Evolutionary conservation across 2,329 filamentous ascomycete genomes (phyloP).

Genomic region (Diaporthe eres): DNA sequence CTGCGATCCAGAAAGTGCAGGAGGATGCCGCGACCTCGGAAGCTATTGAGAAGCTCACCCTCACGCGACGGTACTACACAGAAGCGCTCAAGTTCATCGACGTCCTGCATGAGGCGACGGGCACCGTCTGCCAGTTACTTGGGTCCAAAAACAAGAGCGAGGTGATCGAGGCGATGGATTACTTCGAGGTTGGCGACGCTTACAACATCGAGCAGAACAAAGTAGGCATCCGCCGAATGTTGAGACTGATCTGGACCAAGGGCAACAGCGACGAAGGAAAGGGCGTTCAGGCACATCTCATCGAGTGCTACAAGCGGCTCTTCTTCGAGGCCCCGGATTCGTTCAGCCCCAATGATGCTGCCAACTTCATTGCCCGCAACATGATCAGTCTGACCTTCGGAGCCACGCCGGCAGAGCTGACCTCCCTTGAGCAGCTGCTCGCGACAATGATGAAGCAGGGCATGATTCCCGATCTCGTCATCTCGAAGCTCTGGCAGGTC

Average conservation of each 20-base stretch:
- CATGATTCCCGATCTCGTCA: conserved; percentile 85
- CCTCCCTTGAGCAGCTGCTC: conserved; percentile 92
- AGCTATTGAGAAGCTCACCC: conserved; percentile 86
- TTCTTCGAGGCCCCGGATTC: conserved; percentile 96
- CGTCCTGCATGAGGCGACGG: conserved; percentile 86
- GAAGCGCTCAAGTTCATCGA: conserved; percentile 96
- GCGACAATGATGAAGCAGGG: conserved; percentile 98
- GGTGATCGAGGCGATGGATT: conserved; percentile 99
- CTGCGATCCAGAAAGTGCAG: conserved; percentile 82
- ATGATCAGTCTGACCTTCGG: conserved; percentile 99
- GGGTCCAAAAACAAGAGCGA: conserved; percentile 98
- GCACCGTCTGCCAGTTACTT: conserved; percentile 86
- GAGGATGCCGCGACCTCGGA: conserved; percentile 92
- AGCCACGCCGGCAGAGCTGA: conserved; percentile 93
- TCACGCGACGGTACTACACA: conserved; percentile 92
- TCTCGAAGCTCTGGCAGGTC: conserved; percentile 96
- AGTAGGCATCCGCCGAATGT: conserved; percentile 92
- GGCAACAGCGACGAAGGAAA: conserved; percentile 99
- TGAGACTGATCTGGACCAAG: conserved; percentile 98
- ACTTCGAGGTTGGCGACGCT: conserved; percentile 93
- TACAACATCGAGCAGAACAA: conserved; percentile 97
- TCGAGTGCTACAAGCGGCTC: conserved; percentile 94
- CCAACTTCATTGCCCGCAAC: conserved; percentile 95
- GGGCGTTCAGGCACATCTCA: conserved; percentile 95
- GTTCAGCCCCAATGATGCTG: conserved; percentile 89